phyloP scores from a whole-genome alignment of 768 basidiomycete genomes.

The Scleroderma citrinum region DNA sequence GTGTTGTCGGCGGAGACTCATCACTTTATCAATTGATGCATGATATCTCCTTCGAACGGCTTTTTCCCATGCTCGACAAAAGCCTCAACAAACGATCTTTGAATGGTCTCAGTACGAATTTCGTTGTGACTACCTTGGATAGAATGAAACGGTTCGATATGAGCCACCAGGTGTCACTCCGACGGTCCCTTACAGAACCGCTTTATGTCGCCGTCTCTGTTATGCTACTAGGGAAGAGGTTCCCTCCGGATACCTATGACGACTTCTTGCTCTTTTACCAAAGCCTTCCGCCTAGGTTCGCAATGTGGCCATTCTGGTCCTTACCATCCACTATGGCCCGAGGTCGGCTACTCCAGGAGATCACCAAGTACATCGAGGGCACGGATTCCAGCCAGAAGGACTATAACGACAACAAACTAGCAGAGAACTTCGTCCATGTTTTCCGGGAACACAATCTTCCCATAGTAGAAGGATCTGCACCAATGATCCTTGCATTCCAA shows the following conservation, averaged over 20 bases:
- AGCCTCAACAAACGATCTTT: conserved; percentile 9
- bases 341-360: conserved; percentile 1
- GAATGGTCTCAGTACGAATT: conserved; percentile 5
- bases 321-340: conserved; percentile 16
- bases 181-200: conserved; percentile 10
- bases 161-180: conserved; percentile 7
- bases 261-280: conserved; percentile 15
- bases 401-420: conserved; percentile 7
- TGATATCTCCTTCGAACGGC: conserved; percentile 10
- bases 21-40: conserved; percentile 7
- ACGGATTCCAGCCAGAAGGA: no score
- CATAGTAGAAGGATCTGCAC: conserved; percentile 11
- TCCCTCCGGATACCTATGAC: conserved; percentile 12
- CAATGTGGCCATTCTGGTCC: conserved; percentile 7
- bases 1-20: conserved; percentile 9
- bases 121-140: conserved; percentile 9
- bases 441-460: conserved; percentile 16
- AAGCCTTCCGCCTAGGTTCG: conserved; percentile 14
- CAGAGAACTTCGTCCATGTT: conserved; percentile 8
- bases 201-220: conserved; percentile 14
- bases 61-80: conserved; percentile 20
- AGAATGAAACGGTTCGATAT: conserved; percentile 7
- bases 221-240: conserved; percentile 14
- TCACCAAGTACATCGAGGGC: conserved; percentile 12
- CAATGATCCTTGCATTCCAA: conserved; percentile 15